Evolutionary conservation across 2,329 filamentous ascomycete genomes (phyloP).

Genomic region (Exophiala spinifera): DNA sequence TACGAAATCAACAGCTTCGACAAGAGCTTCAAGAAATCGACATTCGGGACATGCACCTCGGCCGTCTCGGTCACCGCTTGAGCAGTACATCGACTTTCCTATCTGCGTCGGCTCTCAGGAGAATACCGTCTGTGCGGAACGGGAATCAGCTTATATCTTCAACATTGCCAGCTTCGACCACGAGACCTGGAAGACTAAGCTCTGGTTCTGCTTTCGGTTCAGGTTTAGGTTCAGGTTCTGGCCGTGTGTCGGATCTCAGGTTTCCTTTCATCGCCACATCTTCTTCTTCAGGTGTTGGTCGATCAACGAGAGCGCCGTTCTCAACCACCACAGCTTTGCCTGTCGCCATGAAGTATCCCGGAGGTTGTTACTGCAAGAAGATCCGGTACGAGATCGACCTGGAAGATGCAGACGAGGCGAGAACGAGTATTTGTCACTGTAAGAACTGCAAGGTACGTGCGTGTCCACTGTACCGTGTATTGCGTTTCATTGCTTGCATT

Average conservation of each 20-base stretch:
- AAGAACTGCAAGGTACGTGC: constrained; percentile 47
- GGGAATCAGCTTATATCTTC: background rate
- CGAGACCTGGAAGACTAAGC: background rate
- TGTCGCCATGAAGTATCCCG: constrained; percentile 19
- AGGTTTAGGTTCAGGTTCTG: too few species aligned
- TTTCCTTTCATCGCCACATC: too few species aligned
- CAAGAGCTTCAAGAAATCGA: too few species aligned
- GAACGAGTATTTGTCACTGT: constrained; percentile 54
- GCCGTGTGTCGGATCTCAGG: too few species aligned
- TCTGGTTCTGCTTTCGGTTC: background rate
- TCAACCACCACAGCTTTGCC: background rate
- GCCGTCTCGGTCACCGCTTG: too few species aligned
- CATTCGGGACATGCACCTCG: too few species aligned
- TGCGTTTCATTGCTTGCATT: too few species aligned
- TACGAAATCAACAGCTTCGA: too few species aligned
- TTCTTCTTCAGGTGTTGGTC: too few species aligned
- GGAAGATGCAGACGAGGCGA: constrained; percentile 45
- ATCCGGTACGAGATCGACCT: constrained; percentile 49
- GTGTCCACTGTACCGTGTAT: too few species aligned
- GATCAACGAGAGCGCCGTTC: too few species aligned
- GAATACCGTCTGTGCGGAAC: background rate
- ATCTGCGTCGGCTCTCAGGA: background rate
- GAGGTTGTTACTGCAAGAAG: constrained; percentile 48
- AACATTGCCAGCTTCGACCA: background rate
- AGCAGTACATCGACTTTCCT: background rate